Base-by-base conservation (phyloP, 1,284 basidiomycete genomes). In the Leccinum subspadiceum region DNA sequence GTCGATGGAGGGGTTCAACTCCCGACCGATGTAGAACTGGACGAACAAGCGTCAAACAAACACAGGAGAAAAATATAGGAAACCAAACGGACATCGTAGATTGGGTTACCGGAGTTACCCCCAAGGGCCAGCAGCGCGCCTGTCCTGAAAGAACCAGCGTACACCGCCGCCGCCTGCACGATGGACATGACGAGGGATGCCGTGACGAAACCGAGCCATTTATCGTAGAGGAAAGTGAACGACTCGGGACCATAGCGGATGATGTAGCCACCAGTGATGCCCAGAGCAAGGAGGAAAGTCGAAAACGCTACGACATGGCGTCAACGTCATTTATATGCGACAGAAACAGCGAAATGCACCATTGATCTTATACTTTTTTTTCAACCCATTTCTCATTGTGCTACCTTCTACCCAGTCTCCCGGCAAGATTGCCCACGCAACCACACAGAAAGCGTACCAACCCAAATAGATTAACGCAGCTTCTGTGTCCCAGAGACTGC, bases 1-100 rank as follows among this genome's bases (percentile, higher is more conserved):
- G 46, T 92, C 91, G 60, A 94, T 85, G 2, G 87, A 86, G 0
- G 97, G 96, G 77, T 99, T 99, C 56, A 99, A 81, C 70, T 96
- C 93, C 58, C 97, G 91, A 29, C 97, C 97, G 66, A 99, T 96
- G 79, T 88, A 99, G 81, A 94, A 99, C 94, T 97, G 68, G n/a
- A 49, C 17, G 22, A 15, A n/a, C 24, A n/a, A 51, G 15, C 2
- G 31, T 64, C 33, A 68, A 41, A 52, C 5, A 9, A 5, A 37
- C 0, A 13, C 3, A 1, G 31, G 6, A 22, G 10, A 55, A 8
- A 15, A 20, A 2, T 1, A 50, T 37, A 15, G 52, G 2, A 56
- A 48, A 4, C 6, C 2, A 33, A 17, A 79, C 92, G 60, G 67
- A 96, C 95, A 74, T 99, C 96, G 75, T 97, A 98, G 63, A 98